These are phyloP conservation scores for Brettanomyces anomalus DNA, from an alignment of 805 yeast genomes.

Conservation along the genomic window DNA sequence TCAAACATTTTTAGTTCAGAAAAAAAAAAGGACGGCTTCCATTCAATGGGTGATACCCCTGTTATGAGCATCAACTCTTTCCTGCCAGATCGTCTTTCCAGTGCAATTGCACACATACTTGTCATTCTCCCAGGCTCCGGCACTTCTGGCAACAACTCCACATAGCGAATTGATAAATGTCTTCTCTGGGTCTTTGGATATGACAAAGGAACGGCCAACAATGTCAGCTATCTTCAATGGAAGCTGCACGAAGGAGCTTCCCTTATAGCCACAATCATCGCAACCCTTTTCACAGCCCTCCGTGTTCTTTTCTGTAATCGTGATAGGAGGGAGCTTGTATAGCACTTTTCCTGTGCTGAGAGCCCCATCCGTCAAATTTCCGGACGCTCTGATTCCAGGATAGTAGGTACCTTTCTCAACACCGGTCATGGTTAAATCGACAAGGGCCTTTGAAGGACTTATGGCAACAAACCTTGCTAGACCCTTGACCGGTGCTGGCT, in stretches of 20 bases:
- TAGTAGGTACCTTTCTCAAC: constrained; percentile 55
- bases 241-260: constrained; percentile 38
- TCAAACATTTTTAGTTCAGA: neutral
- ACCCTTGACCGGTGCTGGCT: constrained; percentile 64
- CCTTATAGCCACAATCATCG: constrained; percentile 22
- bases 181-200: constrained; percentile 31
- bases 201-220: constrained; percentile 61
- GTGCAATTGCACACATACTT: constrained; percentile 90
- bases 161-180: constrained; percentile 41
- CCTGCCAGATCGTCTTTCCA: constrained; percentile 96
- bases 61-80: constrained; percentile 63
- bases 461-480: constrained; percentile 77
- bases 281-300: constrained; percentile 18
- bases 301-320: constrained; percentile 20
- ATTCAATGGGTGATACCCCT: constrained; percentile 38
- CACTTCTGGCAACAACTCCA: constrained; percentile 92
- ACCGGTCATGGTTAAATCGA: constrained; percentile 77
- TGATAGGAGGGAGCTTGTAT: constrained; percentile 34
- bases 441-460: constrained; percentile 39
- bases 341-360: constrained; percentile 50
- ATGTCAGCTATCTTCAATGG: constrained; percentile 45
- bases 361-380: constrained; percentile 72
- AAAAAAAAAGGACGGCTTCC: neutral
- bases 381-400: constrained; percentile 60
- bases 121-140: constrained; percentile 95